Conservation (phyloP, 2,329 filamentous ascomycete genomes). For the Hymenoscyphus linearis region DNA sequence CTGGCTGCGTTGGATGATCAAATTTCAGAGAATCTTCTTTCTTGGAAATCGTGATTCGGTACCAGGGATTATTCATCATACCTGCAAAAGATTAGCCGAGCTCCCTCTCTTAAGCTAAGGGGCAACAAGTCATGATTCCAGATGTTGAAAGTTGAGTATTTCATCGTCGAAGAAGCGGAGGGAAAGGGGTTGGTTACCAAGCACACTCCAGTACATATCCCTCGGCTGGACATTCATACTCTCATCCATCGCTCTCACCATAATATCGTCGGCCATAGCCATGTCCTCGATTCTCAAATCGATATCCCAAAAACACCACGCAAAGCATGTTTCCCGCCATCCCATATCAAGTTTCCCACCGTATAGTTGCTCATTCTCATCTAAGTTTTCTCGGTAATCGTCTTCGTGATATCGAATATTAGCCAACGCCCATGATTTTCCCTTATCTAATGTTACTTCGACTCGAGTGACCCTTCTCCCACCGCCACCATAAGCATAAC, state of each 20-base stretch:
- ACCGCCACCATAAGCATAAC: slow-evolving; percentile 86
- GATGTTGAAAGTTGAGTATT: no score
- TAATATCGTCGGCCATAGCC: slow-evolving; percentile 60
- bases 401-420: slow-evolving; percentile 82
- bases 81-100: not conserved
- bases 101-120: no score
- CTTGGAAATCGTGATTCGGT: slow-evolving; percentile 69
- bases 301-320: slow-evolving; percentile 89
- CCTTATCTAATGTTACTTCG: slow-evolving; percentile 78
- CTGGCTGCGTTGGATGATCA: slow-evolving; percentile 83
- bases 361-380: slow-evolving; percentile 58
- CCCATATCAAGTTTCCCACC: slow-evolving; percentile 75
- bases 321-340: slow-evolving; percentile 77
- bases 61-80: slow-evolving; percentile 99
- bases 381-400: slow-evolving; percentile 60
- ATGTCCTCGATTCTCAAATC: slow-evolving; percentile 61
- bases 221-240: slow-evolving; percentile 79
- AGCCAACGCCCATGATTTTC: slow-evolving; percentile 72
- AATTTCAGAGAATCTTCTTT: slow-evolving; percentile 64
- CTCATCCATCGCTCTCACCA: slow-evolving; percentile 87
- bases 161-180: not conserved
- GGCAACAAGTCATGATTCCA: not conserved
- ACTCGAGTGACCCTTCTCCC: slow-evolving; percentile 78
- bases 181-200: slow-evolving; percentile 46
- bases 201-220: slow-evolving; percentile 93